Evolutionary conservation across 2,329 filamentous ascomycete species (phyloP), one percentile per base, ranked within the genome.

Genomic region (Colletotrichum aenigma): DNA sequence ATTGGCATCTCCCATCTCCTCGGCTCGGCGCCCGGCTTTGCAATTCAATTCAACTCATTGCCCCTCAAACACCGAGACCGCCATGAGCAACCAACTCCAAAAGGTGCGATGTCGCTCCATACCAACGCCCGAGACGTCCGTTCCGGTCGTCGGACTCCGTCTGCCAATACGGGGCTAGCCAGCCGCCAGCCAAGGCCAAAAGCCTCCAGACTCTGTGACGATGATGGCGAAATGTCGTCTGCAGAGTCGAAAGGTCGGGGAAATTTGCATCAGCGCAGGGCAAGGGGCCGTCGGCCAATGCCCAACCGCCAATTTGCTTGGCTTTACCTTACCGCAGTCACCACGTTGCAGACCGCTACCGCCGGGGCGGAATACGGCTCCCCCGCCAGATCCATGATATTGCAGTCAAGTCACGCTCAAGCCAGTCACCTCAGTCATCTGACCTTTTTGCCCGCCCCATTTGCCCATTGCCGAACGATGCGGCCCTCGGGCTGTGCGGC

Each of bases 371-470:
- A 56, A 58, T 26, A 48, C 34, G 61, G 48, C 58, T 38, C 48
- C 52, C 26, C 52, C 52, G 34, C 43, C 43, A 48, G 43, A 48
- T n/a, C n/a, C n/a, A n/a, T n/a, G n/a, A n/a, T 48, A 43, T 62
- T 75, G 32, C 32, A 62, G 70, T 56, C 62, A 64, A 62, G 70
- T 56, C 62, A 64, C 64, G 26, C 73, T 64, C 73, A 64, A 61
- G 56, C 26, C 36, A 34, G 64, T 73, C 73, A 58, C 72, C 73
- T 73, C 36, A 34, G 64, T 75, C 73, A 64, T 75, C 73, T 73
- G 73, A 73, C 70, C 73, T 73, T 32, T 55, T 52, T n/a, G 12
- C 28, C 21, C 68, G 36, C 66, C 24, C 32, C 43, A 48, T 48
- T 32, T 13, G 13, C n/a, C 21, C n/a, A 36, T 68, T 21, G 26